These are phyloP conservation scores for Diaporthe citri DNA, from an alignment of 2,329 filamentous ascomycete species.

Conservation along the genomic window DNA sequence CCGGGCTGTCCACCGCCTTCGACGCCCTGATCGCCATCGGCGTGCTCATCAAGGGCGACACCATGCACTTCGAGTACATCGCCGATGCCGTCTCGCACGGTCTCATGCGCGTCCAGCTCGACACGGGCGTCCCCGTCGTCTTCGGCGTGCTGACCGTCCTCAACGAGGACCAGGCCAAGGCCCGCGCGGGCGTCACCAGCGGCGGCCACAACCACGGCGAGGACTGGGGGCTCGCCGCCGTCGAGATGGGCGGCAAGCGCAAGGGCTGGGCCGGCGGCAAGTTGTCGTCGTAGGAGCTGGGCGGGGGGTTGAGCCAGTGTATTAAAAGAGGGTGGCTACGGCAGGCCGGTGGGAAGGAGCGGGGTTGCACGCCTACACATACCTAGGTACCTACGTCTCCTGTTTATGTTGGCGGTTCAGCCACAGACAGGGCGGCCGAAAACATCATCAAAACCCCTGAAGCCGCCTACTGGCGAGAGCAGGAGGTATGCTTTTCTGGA, in stretches of 20 bases:
- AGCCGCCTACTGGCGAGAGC: neutral
- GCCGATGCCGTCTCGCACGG: constrained; percentile 90
- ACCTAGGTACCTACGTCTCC: neutral
- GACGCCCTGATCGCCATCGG: constrained; percentile 96
- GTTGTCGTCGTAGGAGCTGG: constrained; percentile 55
- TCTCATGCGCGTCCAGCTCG: constrained; percentile 93
- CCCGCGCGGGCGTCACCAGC: constrained; percentile 80
- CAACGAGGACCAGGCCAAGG: constrained; percentile 87
- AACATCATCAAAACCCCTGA: neutral
- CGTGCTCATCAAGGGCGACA: constrained; percentile 97
- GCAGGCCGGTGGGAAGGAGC: neutral
- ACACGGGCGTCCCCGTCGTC: constrained; percentile 88
- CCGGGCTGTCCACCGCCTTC: constrained; percentile 73
- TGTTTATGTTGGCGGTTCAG: neutral
- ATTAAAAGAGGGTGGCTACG: neutral
- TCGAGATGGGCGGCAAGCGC: constrained; percentile 92
- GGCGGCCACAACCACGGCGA: constrained; percentile 92
- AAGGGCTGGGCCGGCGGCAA: constrained; percentile 83
- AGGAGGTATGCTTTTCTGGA: neutral
- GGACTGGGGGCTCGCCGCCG: constrained; percentile 95
- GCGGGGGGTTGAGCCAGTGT: neutral
- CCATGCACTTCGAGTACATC: constrained; percentile 99
- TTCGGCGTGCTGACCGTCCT: constrained; percentile 94
- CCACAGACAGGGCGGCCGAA: neutral
- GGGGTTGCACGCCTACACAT: too few relatives aligned